These are phyloP conservation scores for Plantago elongata DNA, from an alignment of 257 asterid species.

Conservation along the genomic window DNA sequence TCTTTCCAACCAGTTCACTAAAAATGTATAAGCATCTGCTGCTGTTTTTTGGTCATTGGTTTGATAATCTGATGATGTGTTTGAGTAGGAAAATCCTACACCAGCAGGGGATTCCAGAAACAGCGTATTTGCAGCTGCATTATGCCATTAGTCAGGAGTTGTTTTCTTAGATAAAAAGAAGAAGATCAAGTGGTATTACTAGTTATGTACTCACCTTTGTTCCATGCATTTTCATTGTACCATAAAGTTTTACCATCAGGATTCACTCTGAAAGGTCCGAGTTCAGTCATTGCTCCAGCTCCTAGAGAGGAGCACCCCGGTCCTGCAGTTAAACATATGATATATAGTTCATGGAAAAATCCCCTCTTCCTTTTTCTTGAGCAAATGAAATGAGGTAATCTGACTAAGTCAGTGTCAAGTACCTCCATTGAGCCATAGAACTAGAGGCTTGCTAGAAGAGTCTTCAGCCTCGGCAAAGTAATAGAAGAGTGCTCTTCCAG, in stretches of 20 bases:
- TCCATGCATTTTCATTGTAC: constrained; percentile 4
- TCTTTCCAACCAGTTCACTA: constrained; percentile 1
- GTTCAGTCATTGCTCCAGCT: not conserved
- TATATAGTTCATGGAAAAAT: not conserved
- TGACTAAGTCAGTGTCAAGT: not conserved
- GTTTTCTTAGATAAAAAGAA: not conserved
- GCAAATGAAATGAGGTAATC: not conserved
- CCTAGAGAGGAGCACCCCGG: constrained; percentile 3
- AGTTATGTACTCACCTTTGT: not conserved
- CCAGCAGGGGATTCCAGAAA: constrained; percentile 1
- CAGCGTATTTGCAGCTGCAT: constrained; percentile 1
- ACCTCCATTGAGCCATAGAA: constrained; percentile 11
- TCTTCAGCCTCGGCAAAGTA: constrained; percentile 8
- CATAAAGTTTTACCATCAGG: constrained; percentile 1
- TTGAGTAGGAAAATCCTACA: constrained; percentile 12
- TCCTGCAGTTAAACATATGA: not conserved
- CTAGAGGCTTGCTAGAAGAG: constrained; percentile 8
- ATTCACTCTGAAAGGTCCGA: constrained; percentile 3
- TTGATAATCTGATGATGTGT: constrained; percentile 2
- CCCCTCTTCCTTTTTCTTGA: not conserved
- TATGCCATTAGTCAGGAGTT: not conserved
- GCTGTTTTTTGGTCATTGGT: not conserved
- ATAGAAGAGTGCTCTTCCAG: constrained; percentile 1
- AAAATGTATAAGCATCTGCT: not conserved
- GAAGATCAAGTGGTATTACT: not conserved